Evolutionary conservation across 2,329 filamentous ascomycete species (phyloP), one percentile per base, ranked within the genome.

Genomic region (Periconia macrospinosa): DNA sequence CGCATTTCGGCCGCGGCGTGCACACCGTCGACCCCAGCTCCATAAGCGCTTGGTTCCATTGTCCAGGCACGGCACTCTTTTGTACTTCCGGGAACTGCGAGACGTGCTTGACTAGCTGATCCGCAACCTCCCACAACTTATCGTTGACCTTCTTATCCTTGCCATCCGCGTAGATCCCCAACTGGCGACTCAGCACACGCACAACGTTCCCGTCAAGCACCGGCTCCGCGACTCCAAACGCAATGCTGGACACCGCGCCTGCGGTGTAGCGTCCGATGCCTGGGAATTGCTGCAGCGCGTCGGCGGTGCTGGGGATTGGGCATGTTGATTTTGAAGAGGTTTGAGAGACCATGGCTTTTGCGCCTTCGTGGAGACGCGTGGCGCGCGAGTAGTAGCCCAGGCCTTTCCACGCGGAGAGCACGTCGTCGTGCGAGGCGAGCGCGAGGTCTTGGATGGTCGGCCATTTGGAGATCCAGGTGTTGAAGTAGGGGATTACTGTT

Each of bases 31-130:
- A 86, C 2, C 85, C 85, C 3, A 87, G 75, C 62, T 87, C 85
- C 85, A 87, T 87, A 23, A 87, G 69, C 0, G 82, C 85, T 63
- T 87, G 85, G 0, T 85, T 85, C 85, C 84, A 87, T 55, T 79
- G 70, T 0, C 84, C 84, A 0, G 85, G 84, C 19, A 80, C 68
- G 49, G 82, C 78, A 50, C 79, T 85, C 14, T 65, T 57, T 19
- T 69, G 59, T 0, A 64, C 63, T 6, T 69, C 65, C 2, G 65
- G 59, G 9, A 58, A 54, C 0, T 53, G 45, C 8, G 82, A 80
- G 1, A 84, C 78, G 1, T 76, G 75, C 47, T 80, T 80, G 46
- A 83, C 83, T 11, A 87, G 72, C 2, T 76, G 77, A 54, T 81
- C 81, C 0, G 85, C 85, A 1, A 81, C 82, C 6, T 78, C 79